Percentiles rank a stretch among this genome's conserved stretches.
These are phyloP conservation scores for Cystobasidium onofrii DNA, from an alignment of 768 basidiomycete species.

Conservation along the genomic window DNA sequence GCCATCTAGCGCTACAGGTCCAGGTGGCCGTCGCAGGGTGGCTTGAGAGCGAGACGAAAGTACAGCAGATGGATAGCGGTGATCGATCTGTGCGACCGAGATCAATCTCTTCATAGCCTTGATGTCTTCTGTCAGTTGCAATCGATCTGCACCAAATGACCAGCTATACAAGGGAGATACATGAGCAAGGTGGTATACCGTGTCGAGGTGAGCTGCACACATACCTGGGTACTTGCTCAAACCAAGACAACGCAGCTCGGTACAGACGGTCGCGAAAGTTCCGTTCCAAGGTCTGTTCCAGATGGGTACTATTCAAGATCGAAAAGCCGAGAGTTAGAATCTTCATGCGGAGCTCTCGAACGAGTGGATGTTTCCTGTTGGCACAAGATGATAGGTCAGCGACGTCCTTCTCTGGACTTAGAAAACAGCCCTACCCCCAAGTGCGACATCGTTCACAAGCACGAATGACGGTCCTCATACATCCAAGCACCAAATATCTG, in stretches of 20 bases:
- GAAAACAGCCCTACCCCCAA: constrained; percentile 74
- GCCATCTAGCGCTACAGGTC: constrained; percentile 44
- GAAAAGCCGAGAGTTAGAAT: constrained; percentile 90
- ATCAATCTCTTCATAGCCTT: constrained; percentile 78
- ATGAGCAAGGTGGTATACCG: neutral
- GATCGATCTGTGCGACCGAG: constrained; percentile 65
- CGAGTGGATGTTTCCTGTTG: constrained; percentile 75
- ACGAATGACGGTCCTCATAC: constrained; percentile 75
- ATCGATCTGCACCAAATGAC: constrained; percentile 89
- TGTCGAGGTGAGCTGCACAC: constrained; percentile 43
- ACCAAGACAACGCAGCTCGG: constrained; percentile 78
- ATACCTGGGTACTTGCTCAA: constrained; percentile 83
- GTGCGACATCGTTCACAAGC: constrained; percentile 61
- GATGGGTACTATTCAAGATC: constrained; percentile 71
- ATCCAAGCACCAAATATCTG: constrained; percentile 71
- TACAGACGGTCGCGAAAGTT: constrained; percentile 68
- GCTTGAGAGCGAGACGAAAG: constrained; percentile 40
- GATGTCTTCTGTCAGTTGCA: constrained; percentile 80
- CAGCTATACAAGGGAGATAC: constrained; percentile 54
- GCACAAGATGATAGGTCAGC: no score
- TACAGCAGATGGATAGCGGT: constrained; percentile 51
- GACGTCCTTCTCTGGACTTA: no score
- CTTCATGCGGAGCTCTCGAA: constrained; percentile 80
- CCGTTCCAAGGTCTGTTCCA: constrained; percentile 75
- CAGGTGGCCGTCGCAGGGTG: neutral